A percentile compares a stretch with the other conserved stretches of the same genome.
These are phyloP conservation scores for Huntiella abstrusa DNA, from an alignment of 2,329 filamentous ascomycete species.

Conservation along the genomic window DNA sequence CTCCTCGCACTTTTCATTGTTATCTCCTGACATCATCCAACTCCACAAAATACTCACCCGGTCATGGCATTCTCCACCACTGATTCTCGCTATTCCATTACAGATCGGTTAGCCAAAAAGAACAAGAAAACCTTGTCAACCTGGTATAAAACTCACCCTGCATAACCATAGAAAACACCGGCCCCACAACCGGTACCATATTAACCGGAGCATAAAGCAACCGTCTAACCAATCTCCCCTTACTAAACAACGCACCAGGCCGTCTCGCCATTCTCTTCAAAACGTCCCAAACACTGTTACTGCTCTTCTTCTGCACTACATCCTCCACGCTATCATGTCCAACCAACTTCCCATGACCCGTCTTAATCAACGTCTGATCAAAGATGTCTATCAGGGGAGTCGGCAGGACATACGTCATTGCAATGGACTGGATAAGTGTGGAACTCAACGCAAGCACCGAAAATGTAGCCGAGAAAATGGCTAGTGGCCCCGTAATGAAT, in stretches of 20 bases:
- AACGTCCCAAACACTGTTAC: slow-evolving; percentile 29
- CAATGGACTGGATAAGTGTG: slow-evolving; percentile 35
- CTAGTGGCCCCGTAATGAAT: slow-evolving; percentile 68
- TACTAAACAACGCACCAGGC: slow-evolving; percentile 37
- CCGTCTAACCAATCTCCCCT: slow-evolving; percentile 52
- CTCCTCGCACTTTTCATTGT: background rate
- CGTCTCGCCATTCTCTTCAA: slow-evolving; percentile 38
- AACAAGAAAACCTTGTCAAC: background rate
- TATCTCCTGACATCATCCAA: too few relatives aligned
- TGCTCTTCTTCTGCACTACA: slow-evolving; percentile 23
- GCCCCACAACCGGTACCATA: slow-evolving; percentile 72
- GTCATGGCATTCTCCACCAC: slow-evolving; percentile 29
- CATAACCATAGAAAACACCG: slow-evolving; percentile 38
- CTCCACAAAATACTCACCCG: slow-evolving; percentile 25
- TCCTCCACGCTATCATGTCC: slow-evolving; percentile 57
- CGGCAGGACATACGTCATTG: slow-evolving; percentile 56
- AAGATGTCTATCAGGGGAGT: slow-evolving; percentile 79
- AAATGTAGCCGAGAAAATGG: slow-evolving; percentile 52
- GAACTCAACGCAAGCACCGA: slow-evolving; percentile 47
- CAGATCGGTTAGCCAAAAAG: background rate
- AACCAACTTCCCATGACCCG: slow-evolving; percentile 40
- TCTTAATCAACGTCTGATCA: slow-evolving; percentile 47
- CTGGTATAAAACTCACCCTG: slow-evolving; percentile 33
- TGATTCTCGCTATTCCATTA: slow-evolving; percentile 24
- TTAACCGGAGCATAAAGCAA: slow-evolving; percentile 80